Evolutionary conservation across 2,329 filamentous ascomycete genomes (phyloP), one percentile per base, ranked within the genome.

Genomic region (Parafenestella ontariensis): DNA sequence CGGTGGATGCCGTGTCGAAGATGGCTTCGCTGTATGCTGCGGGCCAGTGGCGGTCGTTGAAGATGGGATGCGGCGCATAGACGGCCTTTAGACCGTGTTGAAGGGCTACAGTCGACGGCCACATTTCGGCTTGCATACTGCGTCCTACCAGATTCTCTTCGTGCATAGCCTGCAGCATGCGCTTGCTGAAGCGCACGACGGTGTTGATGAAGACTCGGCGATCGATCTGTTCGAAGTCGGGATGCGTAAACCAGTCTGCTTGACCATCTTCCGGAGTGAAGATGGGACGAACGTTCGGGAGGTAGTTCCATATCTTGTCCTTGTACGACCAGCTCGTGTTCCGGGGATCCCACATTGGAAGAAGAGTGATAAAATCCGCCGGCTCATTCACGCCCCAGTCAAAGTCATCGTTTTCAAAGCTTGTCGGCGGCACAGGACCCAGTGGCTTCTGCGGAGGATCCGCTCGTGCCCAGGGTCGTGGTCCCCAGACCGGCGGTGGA

Each of bases 111-210:
- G 90, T 95, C 1, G 89, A 89, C 0, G 93, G 91, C 92, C 92
- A 97, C 93, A 97, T 97, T 76, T 98, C 94, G 0, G 92, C 91
- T 73, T 96, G 96, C 80, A 95, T 96, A 61, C 91, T 90, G 76
- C 96, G 90, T 66, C 92, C 93, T 70, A 89, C 88, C 67, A 91
- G 85, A 26, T 93, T 96, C 79, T 96, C 92, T 50, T 87, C 85
- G 79, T 98, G 94, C 94, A 98, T 98, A 17, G 89, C 89, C 57
- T 87, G 81, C 13, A 98, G 83, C 43, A 97, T 85, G 42, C 87
- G 87, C 44, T 88, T 87, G 11, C 90, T 95, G 78, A 98, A 89
- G 48, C 94, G 87, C 0, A 89, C 89, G 0, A 92, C 89, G 0
- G 93, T 94, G 73, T 96, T 94, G 77, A 98, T 96, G 63, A 91